Evolutionary conservation across 1,284 basidiomycete species (phyloP), one percentile per base, ranked within the genome.

Genomic region (Cryptococcus sp.): DNA sequence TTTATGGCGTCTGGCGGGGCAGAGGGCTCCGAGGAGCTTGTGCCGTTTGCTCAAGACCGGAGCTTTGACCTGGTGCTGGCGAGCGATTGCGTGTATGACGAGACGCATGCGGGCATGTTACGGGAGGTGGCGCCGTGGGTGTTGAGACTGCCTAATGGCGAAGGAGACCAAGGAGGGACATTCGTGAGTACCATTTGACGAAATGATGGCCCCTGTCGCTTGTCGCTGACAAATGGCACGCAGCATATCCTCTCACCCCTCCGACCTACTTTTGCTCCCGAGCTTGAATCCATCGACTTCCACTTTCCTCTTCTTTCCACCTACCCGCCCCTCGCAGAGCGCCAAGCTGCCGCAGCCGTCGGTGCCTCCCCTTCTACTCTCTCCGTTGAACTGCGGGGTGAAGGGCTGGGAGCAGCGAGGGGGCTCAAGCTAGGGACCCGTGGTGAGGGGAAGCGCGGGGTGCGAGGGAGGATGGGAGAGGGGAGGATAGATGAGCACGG

Each of bases 61-160:
- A 47, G 66, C 67, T 78, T 77, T 57, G 75, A 78, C 57, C 63
- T 78, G 50, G 71, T 78, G 3, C 56, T 78, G 28, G 75, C 70
- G 4, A 69, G 68, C 20, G 76, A 78, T 59, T 78, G 76, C 54
- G 76, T 78, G 12, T 78, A 78, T 50, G 75, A 78, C 60, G 65
- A 69, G 12, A 72, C 74, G 3, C 76, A 78, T 52, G 75, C 76
- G 8, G 64, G 62, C 53, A 62, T 78, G 59, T 56, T 78, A 38
- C 59, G 72, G 16, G 57, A 73, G 46, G 75, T 76, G 6, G 72
- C 67, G 4, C 59, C 59, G 4, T 76, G 74, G 72, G 65, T 69
- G 2, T 51, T 78, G 35, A 53, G 70, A 8, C 50, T 71, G 35
- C 76, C 76, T 3, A 62, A 68, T 43, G 56, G 50, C 24, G 49